Evolutionary conservation across 2,329 filamentous ascomycete species (phyloP).

Genomic region (Aureobasidium mangrovei): DNA sequence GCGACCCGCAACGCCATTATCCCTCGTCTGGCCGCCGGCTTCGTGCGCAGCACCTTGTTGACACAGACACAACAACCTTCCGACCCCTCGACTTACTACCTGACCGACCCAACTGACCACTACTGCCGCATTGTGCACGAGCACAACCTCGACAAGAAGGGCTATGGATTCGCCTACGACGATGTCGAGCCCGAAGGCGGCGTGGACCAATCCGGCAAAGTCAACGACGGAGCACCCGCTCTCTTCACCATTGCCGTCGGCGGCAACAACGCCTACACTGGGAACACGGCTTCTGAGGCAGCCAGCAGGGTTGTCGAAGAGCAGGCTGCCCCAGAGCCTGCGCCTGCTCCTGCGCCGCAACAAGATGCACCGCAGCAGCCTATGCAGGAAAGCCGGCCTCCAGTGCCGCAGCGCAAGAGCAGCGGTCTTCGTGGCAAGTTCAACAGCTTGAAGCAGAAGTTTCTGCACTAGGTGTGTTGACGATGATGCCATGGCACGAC

Average conservation of each 20-base stretch:
- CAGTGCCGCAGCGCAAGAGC: background rate
- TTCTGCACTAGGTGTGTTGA: background rate
- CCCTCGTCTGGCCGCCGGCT: conserved; percentile 65
- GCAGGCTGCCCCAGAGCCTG: background rate
- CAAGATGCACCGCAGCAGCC: conserved; percentile 1
- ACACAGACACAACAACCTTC: conserved; percentile 32
- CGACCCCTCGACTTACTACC: conserved; percentile 27
- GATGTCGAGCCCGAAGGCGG: conserved; percentile 54
- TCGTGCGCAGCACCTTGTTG: conserved; percentile 66
- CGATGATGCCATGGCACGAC: no score
- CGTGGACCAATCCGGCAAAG: conserved; percentile 46
- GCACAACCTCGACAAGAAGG: conserved; percentile 44
- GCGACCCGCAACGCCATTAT: conserved; percentile 52
- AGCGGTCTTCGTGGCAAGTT: conserved; percentile 7
- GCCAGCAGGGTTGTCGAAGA: background rate
- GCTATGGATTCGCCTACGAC: conserved; percentile 57
- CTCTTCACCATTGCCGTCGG: conserved; percentile 42
- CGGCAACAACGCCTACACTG: conserved; percentile 23
- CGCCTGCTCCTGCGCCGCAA: background rate
- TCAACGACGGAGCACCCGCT: conserved; percentile 39
- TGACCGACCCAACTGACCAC: conserved; percentile 39
- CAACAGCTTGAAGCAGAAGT: conserved; percentile 9
- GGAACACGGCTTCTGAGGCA: background rate
- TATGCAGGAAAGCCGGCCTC: background rate
- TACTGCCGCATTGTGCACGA: conserved; percentile 50